phyloP scores from a whole-genome alignment of 305 asterid species.

The Fraxinus greggii region DNA sequence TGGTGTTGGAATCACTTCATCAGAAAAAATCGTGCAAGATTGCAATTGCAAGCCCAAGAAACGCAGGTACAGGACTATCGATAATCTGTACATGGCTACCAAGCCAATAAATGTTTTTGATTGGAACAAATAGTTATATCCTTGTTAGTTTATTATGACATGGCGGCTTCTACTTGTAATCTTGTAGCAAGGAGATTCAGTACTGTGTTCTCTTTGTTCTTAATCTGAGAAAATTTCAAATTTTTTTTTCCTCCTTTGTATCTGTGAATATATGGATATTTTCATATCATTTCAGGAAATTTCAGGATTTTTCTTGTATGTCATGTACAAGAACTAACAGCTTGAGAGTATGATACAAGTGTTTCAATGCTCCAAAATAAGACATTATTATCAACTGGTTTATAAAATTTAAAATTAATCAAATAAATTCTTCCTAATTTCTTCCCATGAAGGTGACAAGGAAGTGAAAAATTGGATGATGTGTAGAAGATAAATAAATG shows the following conservation, averaged over 20 bases:
- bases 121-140: slow-evolving; percentile 8
- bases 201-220: neutral
- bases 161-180: neutral
- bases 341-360: neutral
- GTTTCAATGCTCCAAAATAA: neutral
- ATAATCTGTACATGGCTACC: slow-evolving; percentile 36
- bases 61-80: slow-evolving; percentile 35
- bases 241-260: neutral
- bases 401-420: neutral
- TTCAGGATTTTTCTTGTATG: neutral
- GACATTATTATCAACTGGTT: neutral
- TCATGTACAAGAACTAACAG: neutral
- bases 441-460: neutral
- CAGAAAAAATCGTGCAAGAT: slow-evolving; percentile 8
- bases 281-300: neutral
- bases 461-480: neutral
- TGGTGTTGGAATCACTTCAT: neutral
- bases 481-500: neutral
- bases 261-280: neutral
- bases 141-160: neutral
- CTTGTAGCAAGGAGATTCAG: neutral
- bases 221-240: neutral
- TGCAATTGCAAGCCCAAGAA: slow-evolving; percentile 8
- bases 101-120: slow-evolving; percentile 24
- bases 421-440: neutral